Conservation (phyloP, 169 alveolate species). For the Plasmodium vivax region DNA sequence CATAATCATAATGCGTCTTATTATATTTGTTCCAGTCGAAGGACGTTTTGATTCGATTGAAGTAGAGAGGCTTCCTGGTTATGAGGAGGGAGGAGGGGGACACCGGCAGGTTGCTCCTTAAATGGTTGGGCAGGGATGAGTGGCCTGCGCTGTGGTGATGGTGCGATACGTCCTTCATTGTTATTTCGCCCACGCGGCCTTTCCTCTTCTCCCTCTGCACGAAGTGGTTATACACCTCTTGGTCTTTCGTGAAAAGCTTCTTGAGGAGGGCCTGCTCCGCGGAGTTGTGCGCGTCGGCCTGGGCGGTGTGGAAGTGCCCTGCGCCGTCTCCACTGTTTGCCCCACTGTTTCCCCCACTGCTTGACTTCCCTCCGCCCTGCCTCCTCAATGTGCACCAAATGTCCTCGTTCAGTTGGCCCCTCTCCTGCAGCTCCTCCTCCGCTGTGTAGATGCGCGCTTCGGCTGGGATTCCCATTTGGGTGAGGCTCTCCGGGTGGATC, state of each 20-base stretch:
- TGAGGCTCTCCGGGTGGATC: not conserved
- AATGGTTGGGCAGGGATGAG: not conserved
- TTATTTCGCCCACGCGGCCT: conserved; percentile 87
- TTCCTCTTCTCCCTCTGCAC: conserved; percentile 84
- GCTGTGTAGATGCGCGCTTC: not conserved
- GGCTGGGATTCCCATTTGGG: not conserved
- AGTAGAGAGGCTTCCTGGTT: conserved; percentile 92
- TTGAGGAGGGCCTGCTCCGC: not conserved
- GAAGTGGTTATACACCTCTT: conserved; percentile 57
- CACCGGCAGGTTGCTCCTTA: not conserved
- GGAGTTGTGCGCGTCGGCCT: not conserved
- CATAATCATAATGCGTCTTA: conserved; percentile 96
- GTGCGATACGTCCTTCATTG: conserved; percentile 79
- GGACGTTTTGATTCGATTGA: conserved; percentile 94
- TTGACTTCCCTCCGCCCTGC: not conserved
- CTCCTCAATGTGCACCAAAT: not conserved
- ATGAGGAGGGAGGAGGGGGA: not conserved
- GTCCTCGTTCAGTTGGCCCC: conserved; percentile 16
- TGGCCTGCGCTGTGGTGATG: not conserved
- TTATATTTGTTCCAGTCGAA: conserved; percentile 98
- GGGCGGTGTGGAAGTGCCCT: not conserved
- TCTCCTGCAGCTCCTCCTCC: conserved; percentile 38
- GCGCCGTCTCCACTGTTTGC: not conserved
- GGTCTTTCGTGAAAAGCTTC: conserved; percentile 20
- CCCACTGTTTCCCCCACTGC: not conserved